These are phyloP conservation scores for Nannizziopsis arthrosporioides DNA, from an alignment of 2,329 filamentous ascomycete species.

Conservation along the genomic window DNA sequence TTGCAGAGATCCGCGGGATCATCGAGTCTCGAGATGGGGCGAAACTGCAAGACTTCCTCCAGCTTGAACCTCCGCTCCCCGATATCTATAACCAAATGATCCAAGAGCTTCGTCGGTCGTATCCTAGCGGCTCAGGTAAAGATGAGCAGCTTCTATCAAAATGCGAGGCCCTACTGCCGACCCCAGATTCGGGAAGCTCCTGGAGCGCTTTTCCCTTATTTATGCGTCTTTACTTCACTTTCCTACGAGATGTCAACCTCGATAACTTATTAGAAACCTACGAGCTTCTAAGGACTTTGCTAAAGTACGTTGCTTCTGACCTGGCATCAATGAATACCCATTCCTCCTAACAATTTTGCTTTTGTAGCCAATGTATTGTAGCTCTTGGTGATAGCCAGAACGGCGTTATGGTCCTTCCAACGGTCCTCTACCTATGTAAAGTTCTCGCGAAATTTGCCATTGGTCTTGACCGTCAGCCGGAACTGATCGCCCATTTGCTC, in stretches of 20 bases:
- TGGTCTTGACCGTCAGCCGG: conserved; percentile 66
- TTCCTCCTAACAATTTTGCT: not conserved
- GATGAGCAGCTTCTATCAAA: conserved; percentile 44
- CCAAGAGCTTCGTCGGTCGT: conserved; percentile 52
- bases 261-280: conserved; percentile 65
- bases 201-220: conserved; percentile 73
- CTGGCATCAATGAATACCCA: not conserved
- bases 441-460: conserved; percentile 74
- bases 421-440: conserved; percentile 69
- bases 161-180: conserved; percentile 51
- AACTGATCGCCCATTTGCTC: conserved; percentile 57
- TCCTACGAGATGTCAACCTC: conserved; percentile 68
- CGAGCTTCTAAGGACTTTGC: conserved; percentile 57
- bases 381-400: conserved; percentile 69
- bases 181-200: conserved; percentile 51
- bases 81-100: conserved; percentile 57
- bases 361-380: conserved; percentile 61
- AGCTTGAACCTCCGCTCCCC: conserved; percentile 60
- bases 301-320: conserved; percentile 48
- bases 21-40: conserved; percentile 53
- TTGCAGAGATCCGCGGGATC: conserved; percentile 51
- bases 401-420: conserved; percentile 70
- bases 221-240: conserved; percentile 67
- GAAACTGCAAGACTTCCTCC: conserved; percentile 56
- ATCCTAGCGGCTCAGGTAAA: conserved; percentile 34